Conservation (phyloP, 2,329 filamentous ascomycete genomes). For the Lachnellula arida region DNA sequence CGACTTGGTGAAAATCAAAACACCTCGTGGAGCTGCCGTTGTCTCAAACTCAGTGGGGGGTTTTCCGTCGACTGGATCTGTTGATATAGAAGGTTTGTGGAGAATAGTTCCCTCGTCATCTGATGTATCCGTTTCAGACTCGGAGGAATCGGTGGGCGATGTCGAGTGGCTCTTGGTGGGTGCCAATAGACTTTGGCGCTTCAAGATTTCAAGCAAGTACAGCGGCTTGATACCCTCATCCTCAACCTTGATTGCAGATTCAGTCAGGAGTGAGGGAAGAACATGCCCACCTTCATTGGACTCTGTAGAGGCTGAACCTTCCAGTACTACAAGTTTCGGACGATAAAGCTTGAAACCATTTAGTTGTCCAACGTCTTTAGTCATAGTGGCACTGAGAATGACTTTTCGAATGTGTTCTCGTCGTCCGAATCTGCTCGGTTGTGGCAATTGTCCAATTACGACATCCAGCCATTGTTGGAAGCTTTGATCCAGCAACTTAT, state of each 20-base stretch:
- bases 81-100: not conserved
- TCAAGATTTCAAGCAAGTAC: constrained; percentile 74
- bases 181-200: constrained; percentile 46
- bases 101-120: constrained; percentile 6
- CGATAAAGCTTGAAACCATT: constrained; percentile 66
- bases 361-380: constrained; percentile 75
- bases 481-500: constrained; percentile 84
- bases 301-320: constrained; percentile 38
- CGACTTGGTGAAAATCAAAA: constrained; percentile 84
- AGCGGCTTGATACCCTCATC: constrained; percentile 73
- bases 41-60: constrained; percentile 4
- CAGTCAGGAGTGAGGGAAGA: constrained; percentile 59
- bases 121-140: constrained; percentile 15
- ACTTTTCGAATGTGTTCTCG: constrained; percentile 62
- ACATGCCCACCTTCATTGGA: constrained; percentile 40
- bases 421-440: constrained; percentile 10
- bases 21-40: constrained; percentile 31
- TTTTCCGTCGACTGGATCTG: constrained; percentile 6
- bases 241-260: constrained; percentile 63
- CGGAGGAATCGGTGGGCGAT: constrained; percentile 26
- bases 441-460: constrained; percentile 55
- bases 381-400: constrained; percentile 89
- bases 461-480: constrained; percentile 86
- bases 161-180: constrained; percentile 10
- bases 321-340: constrained; percentile 72